These are phyloP conservation scores for Vigna unguiculata DNA, from an alignment of 306 rosid genomes.

Conservation along the genomic window DNA sequence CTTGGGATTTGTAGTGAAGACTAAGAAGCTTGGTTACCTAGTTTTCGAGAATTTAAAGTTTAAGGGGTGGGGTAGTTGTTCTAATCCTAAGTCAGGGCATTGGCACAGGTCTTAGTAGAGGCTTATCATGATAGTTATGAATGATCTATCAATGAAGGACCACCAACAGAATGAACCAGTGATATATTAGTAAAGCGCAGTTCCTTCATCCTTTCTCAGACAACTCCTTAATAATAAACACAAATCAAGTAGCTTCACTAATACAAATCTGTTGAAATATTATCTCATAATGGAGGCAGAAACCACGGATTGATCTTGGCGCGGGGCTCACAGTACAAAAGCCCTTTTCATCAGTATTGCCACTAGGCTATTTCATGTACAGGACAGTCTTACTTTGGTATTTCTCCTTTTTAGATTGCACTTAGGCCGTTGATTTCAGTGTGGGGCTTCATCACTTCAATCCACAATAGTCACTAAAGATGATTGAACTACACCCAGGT, in stretches of 20 bases:
- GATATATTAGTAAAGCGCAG: background rate
- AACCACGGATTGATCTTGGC: background rate
- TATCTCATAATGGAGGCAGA: slow-evolving; percentile 14
- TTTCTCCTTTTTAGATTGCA: slow-evolving; percentile 24
- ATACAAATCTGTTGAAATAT: background rate
- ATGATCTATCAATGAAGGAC: background rate
- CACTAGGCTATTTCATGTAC: background rate
- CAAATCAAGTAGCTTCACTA: slow-evolving; percentile 10
- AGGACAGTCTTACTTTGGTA: slow-evolving; percentile 23
- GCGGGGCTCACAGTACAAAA: slow-evolving; percentile 18
- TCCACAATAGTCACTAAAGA: slow-evolving; percentile 23
- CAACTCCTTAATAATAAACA: slow-evolving; percentile 18
- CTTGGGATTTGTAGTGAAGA: background rate
- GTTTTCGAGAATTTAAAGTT: background rate
- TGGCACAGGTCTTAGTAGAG: background rate
- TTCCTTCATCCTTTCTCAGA: background rate
- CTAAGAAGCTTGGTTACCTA: slow-evolving; percentile 3
- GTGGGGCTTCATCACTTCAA: slow-evolving; percentile 7
- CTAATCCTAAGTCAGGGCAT: slow-evolving; percentile 1
- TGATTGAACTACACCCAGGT: slow-evolving; percentile 56
- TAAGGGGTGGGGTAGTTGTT: background rate
- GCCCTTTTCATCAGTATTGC: background rate
- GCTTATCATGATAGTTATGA: background rate
- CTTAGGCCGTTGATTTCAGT: background rate
- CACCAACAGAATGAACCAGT: background rate